phyloP scores from a whole-genome alignment of 345 rosid species.

The Ceriops tagal region DNA sequence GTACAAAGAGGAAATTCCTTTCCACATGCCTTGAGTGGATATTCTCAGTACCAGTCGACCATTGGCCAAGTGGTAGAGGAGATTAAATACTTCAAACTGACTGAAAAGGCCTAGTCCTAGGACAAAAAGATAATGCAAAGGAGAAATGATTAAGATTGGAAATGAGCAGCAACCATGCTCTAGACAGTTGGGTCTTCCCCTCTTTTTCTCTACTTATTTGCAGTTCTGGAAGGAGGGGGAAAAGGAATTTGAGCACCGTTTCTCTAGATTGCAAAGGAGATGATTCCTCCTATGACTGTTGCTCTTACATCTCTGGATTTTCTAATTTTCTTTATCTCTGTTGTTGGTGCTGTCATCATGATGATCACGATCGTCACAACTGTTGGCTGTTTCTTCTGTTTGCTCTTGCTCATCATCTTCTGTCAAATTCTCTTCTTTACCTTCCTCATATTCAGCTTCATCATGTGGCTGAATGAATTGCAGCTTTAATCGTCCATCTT shows the following conservation, averaged over 20 bases:
- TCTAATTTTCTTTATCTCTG: not conserved
- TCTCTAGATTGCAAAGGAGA: not conserved
- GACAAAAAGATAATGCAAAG: not conserved
- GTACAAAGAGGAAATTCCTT: too few species aligned
- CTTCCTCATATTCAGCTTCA: conserved; percentile 33
- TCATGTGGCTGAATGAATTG: conserved; percentile 63
- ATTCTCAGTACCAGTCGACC: too few species aligned
- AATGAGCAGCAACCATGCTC: not conserved
- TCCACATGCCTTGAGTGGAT: too few species aligned
- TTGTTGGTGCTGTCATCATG: not conserved
- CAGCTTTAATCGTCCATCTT: conserved; percentile 73
- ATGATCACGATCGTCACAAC: not conserved
- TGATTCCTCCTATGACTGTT: not conserved
- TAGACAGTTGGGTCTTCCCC: not conserved
- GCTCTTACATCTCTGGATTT: not conserved
- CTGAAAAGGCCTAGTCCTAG: not conserved
- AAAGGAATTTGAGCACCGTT: not conserved
- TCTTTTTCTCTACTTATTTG: not conserved
- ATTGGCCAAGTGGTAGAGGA: not conserved
- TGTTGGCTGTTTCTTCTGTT: not conserved
- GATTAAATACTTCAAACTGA: not conserved
- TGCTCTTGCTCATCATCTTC: conserved; percentile 25
- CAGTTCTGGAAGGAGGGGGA: not conserved
- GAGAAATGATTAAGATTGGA: not conserved
- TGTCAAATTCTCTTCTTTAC: conserved; percentile 8